A percentile compares a stretch with the other conserved stretches of the same genome.
Evolutionary conservation across 1,139 yeast genomes (phyloP).

Genomic region (Suhomyces guaymorum): DNA sequence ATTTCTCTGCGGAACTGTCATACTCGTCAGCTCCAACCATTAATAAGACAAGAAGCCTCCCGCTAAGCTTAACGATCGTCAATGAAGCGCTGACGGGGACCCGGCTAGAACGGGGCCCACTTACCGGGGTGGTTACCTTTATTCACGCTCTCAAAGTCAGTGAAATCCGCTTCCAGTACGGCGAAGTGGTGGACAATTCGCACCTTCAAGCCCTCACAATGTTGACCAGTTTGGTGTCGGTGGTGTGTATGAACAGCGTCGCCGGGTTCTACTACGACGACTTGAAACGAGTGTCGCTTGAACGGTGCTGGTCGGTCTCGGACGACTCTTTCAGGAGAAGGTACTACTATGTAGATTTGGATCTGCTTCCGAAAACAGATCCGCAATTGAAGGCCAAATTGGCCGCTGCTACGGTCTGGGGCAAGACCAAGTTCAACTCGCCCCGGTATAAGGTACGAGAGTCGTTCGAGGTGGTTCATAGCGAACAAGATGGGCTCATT

Average conservation of each 20-base stretch:
- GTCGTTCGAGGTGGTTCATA: slow-evolving; percentile 11
- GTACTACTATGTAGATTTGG: slow-evolving; percentile 15
- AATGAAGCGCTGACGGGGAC: slow-evolving; percentile 11
- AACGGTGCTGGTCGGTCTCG: slow-evolving; percentile 36
- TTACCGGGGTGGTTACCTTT: slow-evolving; percentile 6
- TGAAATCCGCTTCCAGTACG: slow-evolving; percentile 27
- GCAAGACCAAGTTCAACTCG: slow-evolving; percentile 25
- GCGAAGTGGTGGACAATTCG: slow-evolving; percentile 33
- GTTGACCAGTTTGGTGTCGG: slow-evolving; percentile 22
- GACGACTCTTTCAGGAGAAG: slow-evolving; percentile 30
- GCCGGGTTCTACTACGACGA: slow-evolving; percentile 10
- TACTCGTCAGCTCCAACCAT: too few species aligned
- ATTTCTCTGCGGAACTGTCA: slow-evolving; percentile 3
- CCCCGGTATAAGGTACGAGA: slow-evolving; percentile 26
- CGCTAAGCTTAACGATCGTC: slow-evolving; percentile 8
- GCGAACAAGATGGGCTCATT: not conserved
- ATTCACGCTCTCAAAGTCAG: slow-evolving; percentile 6
- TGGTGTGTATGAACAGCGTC: slow-evolving; percentile 10
- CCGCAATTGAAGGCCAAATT: slow-evolving; percentile 11
- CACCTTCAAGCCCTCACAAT: slow-evolving; percentile 28
- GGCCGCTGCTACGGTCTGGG: slow-evolving; percentile 21
- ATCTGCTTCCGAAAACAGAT: slow-evolving; percentile 9
- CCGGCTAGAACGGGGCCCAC: slow-evolving; percentile 6
- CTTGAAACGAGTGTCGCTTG: slow-evolving; percentile 19
- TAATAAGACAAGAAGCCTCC: too few species aligned